Conservation (phyloP, 306 rosid genomes). For the Canavalia gladiata region DNA sequence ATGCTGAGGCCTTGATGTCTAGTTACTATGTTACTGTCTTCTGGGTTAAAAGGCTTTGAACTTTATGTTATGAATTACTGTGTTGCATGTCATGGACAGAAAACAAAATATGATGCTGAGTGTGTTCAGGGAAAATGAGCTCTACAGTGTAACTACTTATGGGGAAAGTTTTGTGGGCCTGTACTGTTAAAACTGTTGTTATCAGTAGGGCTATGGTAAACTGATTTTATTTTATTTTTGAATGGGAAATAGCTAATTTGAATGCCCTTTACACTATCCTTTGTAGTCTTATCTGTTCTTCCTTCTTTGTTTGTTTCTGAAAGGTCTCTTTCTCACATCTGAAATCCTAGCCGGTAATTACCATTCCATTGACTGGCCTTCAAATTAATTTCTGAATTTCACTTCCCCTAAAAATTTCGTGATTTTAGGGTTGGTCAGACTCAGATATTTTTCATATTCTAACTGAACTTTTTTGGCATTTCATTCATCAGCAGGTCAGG, state of each 20-base stretch:
- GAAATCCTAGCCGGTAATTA: conserved; percentile 66
- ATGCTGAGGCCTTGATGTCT: conserved; percentile 33
- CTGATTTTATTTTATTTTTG: conserved; percentile 53
- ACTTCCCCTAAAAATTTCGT: conserved; percentile 47
- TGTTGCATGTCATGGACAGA: not conserved
- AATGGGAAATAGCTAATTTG: conserved; percentile 53
- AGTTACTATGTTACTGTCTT: conserved; percentile 18
- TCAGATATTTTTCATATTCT: conserved; percentile 83
- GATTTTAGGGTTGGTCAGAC: conserved; percentile 64
- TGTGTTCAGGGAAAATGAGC: conserved; percentile 46
- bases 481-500: conserved; percentile 74
- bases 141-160: conserved; percentile 26
- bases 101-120: conserved; percentile 28
- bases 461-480: conserved; percentile 72
- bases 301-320: conserved; percentile 59
- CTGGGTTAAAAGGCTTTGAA: not conserved
- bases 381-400: conserved; percentile 45
- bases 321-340: conserved; percentile 68
- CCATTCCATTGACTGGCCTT: conserved; percentile 59
- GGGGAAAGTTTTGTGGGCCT: conserved; percentile 62
- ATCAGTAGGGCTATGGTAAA: conserved; percentile 56
- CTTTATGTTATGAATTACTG: conserved; percentile 47
- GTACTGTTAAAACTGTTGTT: conserved; percentile 63
- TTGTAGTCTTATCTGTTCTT: conserved; percentile 58
- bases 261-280: conserved; percentile 53